phyloP scores from a whole-genome alignment of 1,284 basidiomycete genomes.

The Butyriboletus pseudospeciosus region DNA sequence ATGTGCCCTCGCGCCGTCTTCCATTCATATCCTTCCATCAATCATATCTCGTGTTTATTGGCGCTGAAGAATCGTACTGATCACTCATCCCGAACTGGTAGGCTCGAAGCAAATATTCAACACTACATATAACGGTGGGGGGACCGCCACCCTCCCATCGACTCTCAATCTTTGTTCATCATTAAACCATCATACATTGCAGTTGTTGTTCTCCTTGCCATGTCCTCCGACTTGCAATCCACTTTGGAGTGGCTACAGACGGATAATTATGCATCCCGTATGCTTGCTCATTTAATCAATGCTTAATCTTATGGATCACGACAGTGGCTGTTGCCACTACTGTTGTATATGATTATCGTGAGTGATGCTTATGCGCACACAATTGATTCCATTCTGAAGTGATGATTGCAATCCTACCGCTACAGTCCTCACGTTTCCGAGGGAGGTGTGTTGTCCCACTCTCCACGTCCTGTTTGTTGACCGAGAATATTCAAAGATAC shows the following conservation, averaged over 20 bases:
- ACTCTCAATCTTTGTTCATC: too few relatives aligned
- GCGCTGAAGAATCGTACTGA: too few relatives aligned
- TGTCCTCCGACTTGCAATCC: neutral
- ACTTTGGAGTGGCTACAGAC: neutral
- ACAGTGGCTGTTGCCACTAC: neutral
- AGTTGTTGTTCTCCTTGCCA: neutral
- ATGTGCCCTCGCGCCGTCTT: too few relatives aligned
- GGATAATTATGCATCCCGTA: neutral
- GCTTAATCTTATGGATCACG: neutral
- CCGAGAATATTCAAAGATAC: neutral
- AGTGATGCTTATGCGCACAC: neutral
- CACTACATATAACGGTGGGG: too few relatives aligned
- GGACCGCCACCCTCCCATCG: too few relatives aligned
- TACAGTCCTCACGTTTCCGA: conserved; percentile 8
- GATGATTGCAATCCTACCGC: too few relatives aligned
- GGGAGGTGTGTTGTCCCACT: neutral
- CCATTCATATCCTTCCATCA: too few relatives aligned
- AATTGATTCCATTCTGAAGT: neutral
- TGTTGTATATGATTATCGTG: conserved; percentile 17
- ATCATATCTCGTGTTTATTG: too few relatives aligned
- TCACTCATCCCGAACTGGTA: too few relatives aligned
- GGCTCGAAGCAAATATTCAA: too few relatives aligned
- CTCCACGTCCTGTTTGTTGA: neutral
- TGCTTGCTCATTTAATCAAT: neutral
- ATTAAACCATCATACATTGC: neutral